phyloP scores from a whole-genome alignment of 225 moss, liverwort and hornwort species.

The Takakia lepidozioides region DNA sequence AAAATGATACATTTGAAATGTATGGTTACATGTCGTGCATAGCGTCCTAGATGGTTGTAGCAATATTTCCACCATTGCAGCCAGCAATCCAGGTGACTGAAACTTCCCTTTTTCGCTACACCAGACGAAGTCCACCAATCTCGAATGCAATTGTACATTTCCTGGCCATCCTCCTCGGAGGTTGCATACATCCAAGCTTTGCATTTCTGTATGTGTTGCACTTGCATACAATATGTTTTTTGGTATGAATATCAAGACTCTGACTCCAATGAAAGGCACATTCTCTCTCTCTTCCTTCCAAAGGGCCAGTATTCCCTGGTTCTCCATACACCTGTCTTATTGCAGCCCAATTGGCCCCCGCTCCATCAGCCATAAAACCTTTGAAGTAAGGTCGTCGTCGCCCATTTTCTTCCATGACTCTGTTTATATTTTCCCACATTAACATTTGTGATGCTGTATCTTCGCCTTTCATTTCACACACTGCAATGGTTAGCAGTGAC shows the following conservation, averaged over 20 bases:
- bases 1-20: too few relatives aligned
- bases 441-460: not conserved
- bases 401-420: not conserved
- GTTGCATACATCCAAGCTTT: not conserved
- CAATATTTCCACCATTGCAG: too few relatives aligned
- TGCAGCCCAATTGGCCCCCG: not conserved
- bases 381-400: not conserved
- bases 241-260: not conserved
- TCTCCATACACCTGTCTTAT: not conserved
- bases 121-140: too few relatives aligned
- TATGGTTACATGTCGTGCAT: too few relatives aligned
- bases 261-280: not conserved
- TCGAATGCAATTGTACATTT: too few relatives aligned
- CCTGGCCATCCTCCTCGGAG: not conserved
- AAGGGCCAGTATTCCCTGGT: not conserved
- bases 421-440: not conserved
- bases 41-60: too few relatives aligned
- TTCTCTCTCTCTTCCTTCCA: not conserved
- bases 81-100: too few relatives aligned
- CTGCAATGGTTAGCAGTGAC: too few relatives aligned
- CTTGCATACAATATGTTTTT: not conserved
- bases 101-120: too few relatives aligned
- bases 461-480: constrained; percentile 1
- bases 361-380: too few relatives aligned
- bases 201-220: not conserved